Evolutionary conservation across 768 basidiomycete genomes (phyloP).

Genomic region (Sporobolomyces roseus): DNA sequence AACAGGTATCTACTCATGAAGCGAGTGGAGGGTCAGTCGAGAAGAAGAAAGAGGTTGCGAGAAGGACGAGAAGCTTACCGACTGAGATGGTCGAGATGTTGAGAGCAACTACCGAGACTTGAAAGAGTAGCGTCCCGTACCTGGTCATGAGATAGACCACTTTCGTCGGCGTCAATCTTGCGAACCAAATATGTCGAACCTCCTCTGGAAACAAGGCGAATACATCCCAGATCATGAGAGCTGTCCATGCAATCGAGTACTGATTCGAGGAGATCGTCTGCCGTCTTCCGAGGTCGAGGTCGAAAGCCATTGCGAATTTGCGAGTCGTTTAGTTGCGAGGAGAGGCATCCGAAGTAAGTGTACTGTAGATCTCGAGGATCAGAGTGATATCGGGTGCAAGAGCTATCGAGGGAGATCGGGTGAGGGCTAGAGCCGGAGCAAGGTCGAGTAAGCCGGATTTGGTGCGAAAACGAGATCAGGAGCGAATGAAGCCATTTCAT

Average conservation of each 20-base stretch:
- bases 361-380: too few species aligned
- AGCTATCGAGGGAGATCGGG: too few species aligned
- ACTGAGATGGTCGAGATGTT: not conserved
- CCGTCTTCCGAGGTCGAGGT: not conserved
- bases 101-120: not conserved
- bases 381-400: too few species aligned
- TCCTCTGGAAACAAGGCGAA: not conserved
- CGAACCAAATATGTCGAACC: slow-evolving; percentile 2
- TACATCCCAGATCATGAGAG: not conserved
- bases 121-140: not conserved
- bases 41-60: not conserved
- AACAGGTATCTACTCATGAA: not conserved
- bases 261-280: not conserved
- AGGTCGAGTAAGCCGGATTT: too few species aligned
- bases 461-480: too few species aligned
- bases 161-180: not conserved
- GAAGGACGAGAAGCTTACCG: not conserved
- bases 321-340: too few species aligned
- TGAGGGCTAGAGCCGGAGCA: too few species aligned
- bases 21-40: not conserved
- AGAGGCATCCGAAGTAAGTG: too few species aligned
- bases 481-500: too few species aligned
- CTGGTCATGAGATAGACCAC: not conserved
- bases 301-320: too few species aligned
- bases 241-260: slow-evolving; percentile 4